Evolutionary conservation across 2,329 filamentous ascomycete genomes (phyloP).

Genomic region (Ceratocystis lukuohia): DNA sequence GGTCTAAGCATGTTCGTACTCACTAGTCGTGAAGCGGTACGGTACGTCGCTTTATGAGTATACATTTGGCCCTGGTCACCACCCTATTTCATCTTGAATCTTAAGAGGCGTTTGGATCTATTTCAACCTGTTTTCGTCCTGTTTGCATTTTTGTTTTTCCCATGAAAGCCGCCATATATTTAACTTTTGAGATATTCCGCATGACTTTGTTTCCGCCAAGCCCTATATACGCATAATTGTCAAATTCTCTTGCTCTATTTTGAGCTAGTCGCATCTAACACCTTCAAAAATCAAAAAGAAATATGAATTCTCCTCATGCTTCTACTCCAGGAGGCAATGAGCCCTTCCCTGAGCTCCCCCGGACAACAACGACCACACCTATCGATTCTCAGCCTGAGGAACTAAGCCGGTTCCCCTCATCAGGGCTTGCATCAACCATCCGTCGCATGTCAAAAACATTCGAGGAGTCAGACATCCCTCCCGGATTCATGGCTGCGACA

Average conservation of each 20-base stretch:
- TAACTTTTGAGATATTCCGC: not conserved
- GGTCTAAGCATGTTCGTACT: not conserved
- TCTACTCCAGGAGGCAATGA: not conserved
- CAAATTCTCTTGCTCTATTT: not conserved
- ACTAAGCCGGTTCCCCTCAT: conserved; percentile 4
- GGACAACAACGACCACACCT: not conserved
- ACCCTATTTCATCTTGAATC: not conserved
- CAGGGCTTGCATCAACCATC: conserved; percentile 20
- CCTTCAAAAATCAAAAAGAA: not conserved
- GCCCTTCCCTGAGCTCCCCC: not conserved
- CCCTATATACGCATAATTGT: not conserved
- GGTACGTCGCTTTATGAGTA: not conserved
- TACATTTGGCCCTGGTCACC: not conserved
- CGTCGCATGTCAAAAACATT: conserved; percentile 30
- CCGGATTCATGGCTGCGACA: conserved; percentile 36
- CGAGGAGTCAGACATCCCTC: conserved; percentile 34
- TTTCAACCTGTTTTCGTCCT: not conserved
- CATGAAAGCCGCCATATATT: not conserved
- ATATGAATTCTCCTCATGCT: not conserved
- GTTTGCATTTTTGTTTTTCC: not conserved
- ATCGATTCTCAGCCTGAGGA: not conserved
- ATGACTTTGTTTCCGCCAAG: not conserved
- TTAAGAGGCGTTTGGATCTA: not conserved
- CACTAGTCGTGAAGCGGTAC: not conserved
- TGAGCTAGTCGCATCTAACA: not conserved